A percentile compares a stretch with the other conserved stretches of the same genome.
Evolutionary conservation across 306 rosid species (phyloP).

Genomic region (Cyamopsis tetragonoloba): DNA sequence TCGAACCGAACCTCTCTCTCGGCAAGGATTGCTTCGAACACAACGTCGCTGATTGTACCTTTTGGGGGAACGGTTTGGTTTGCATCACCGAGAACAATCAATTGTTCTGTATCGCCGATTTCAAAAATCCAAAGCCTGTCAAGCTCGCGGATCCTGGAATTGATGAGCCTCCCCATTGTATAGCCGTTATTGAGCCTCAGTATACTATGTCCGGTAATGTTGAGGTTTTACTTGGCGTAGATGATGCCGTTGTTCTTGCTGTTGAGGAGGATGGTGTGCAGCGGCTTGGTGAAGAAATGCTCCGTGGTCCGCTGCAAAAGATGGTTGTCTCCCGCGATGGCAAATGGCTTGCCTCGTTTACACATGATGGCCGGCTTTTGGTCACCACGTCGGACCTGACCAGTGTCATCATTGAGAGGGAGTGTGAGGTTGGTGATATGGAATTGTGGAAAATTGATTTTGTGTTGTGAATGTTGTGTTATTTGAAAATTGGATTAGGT

Average conservation of each 20-base stretch:
- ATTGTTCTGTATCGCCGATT: conserved; percentile 68
- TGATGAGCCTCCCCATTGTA: conserved; percentile 73
- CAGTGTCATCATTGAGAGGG: conserved; percentile 70
- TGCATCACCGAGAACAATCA: conserved; percentile 71
- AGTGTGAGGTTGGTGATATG: conserved; percentile 66
- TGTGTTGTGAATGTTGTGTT: neutral
- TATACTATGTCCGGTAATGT: conserved; percentile 87
- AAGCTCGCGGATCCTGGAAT: conserved; percentile 77
- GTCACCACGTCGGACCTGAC: conserved; percentile 77
- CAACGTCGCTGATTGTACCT: conserved; percentile 79
- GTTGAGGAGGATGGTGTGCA: conserved; percentile 94
- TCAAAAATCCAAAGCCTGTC: conserved; percentile 49
- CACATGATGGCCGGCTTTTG: conserved; percentile 80
- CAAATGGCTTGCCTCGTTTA: conserved; percentile 90
- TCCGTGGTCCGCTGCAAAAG: conserved; percentile 81
- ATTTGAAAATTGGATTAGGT: too few relatives aligned
- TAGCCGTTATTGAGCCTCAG: conserved; percentile 95
- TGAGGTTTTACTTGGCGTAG: conserved; percentile 79
- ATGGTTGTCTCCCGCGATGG: conserved; percentile 91
- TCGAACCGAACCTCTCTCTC: conserved; percentile 75
- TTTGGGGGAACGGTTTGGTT: conserved; percentile 86
- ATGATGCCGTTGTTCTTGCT: conserved; percentile 57
- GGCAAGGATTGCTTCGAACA: conserved; percentile 80
- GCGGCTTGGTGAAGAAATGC: conserved; percentile 56
- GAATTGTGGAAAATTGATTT: neutral